A percentile compares a stretch with the other conserved stretches of the same genome.
Conservation (phyloP, 208 protist species). For the Leishmania guyanensis region DNA sequence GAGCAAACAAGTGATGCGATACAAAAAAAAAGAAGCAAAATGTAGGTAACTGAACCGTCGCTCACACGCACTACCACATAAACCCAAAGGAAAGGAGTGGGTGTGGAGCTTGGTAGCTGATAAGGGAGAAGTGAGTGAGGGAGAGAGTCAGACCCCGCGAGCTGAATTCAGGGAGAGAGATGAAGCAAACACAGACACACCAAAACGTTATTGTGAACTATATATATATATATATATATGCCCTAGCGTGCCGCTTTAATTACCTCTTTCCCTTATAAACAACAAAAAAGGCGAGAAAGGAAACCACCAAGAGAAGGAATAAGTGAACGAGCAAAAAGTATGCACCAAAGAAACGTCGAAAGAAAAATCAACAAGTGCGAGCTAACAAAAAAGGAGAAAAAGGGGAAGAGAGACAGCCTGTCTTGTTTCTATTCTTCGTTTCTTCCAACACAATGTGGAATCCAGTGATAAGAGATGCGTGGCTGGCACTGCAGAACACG, state of each 20-base stretch:
- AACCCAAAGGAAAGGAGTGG: background rate
- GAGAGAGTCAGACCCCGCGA: background rate
- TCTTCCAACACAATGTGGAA: background rate
- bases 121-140: background rate
- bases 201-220: background rate
- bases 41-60: background rate
- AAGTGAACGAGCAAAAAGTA: background rate
- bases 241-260: background rate
- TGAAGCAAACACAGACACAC: background rate
- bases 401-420: background rate
- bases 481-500: background rate
- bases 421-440: background rate
- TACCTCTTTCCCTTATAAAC: background rate
- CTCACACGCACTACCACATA: background rate
- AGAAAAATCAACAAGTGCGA: background rate
- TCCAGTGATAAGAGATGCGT: background rate
- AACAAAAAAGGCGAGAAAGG: background rate
- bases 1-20: background rate
- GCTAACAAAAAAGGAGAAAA: background rate
- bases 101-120: too few relatives aligned
- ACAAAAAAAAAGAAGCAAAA: background rate
- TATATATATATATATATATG: background rate
- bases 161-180: background rate
- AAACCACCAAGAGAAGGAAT: background rate
- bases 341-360: background rate